Percentiles rank a stretch among this genome's conserved stretches.
Evolutionary conservation across 2,329 filamentous ascomycete genomes (phyloP).

Genomic region (Plenodomus lindquistii): DNA sequence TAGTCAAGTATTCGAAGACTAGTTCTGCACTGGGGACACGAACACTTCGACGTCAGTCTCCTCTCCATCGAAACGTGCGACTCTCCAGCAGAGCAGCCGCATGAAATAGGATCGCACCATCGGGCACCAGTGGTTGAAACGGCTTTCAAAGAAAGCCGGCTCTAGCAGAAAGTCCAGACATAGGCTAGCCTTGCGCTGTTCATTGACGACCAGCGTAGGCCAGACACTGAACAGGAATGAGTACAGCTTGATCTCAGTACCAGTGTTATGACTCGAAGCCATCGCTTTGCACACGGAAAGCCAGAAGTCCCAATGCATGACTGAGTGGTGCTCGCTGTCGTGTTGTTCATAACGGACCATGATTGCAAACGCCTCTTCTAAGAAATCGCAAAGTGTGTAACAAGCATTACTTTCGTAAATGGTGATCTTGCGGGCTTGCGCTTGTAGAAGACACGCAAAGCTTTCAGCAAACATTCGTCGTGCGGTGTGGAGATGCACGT

Average conservation of each 20-base stretch:
- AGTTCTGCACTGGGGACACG: conserved; percentile 42
- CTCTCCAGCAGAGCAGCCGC: conserved; percentile 85
- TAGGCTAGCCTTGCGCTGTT: conserved; percentile 68
- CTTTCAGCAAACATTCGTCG: conserved; percentile 75
- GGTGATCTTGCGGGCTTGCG: conserved; percentile 74
- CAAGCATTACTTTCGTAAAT: conserved; percentile 82
- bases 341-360: conserved; percentile 63
- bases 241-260: conserved; percentile 84
- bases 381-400: conserved; percentile 87
- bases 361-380: conserved; percentile 78
- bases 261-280: conserved; percentile 80
- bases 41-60: conserved; percentile 68
- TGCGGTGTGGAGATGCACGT: conserved; percentile 56
- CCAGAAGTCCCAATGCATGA: conserved; percentile 85
- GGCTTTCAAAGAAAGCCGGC: conserved; percentile 73
- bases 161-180: conserved; percentile 77
- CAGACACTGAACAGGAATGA: conserved; percentile 81
- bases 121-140: conserved; percentile 93
- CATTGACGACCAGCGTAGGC: conserved; percentile 70
- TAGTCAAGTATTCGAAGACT: conserved; percentile 4
- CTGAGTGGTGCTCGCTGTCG: conserved; percentile 47
- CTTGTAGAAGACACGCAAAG: conserved; percentile 74
- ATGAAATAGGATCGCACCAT: conserved; percentile 95
- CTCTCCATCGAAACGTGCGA: conserved; percentile 75
- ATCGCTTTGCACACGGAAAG: conserved; percentile 77